phyloP scores from a whole-genome alignment of 768 basidiomycete genomes.

The Termitomyces sp. region DNA sequence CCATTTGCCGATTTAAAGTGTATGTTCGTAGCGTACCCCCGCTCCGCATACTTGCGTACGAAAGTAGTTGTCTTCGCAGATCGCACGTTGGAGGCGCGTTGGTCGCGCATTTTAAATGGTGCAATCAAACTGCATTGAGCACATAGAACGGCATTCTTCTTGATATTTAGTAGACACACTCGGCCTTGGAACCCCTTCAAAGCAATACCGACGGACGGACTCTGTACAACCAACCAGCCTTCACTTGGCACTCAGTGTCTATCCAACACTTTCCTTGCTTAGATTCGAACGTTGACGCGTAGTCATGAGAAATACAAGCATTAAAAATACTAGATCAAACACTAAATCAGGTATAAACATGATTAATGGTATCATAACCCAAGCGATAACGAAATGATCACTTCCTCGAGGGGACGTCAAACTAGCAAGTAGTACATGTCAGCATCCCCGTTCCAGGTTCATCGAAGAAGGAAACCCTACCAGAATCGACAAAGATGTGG shows the following conservation, averaged over 20 bases:
- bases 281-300: too few relatives aligned
- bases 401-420: neutral
- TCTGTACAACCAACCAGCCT: too few relatives aligned
- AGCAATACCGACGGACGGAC: neutral
- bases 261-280: too few relatives aligned
- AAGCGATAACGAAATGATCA: neutral
- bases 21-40: slow-evolving; percentile 46
- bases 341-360: neutral
- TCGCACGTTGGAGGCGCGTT: slow-evolving; percentile 80
- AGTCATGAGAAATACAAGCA: neutral
- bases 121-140: slow-evolving; percentile 86
- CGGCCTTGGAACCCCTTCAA: slow-evolving; percentile 35
- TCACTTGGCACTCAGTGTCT: too few relatives aligned
- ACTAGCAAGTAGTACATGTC: neutral
- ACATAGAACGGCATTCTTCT: slow-evolving; percentile 85
- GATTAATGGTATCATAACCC: neutral
- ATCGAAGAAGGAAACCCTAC: slow-evolving; percentile 23
- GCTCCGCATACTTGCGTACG: slow-evolving; percentile 78
- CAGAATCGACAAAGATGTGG: slow-evolving; percentile 57
- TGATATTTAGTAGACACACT: slow-evolving; percentile 73
- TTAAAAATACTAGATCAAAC: too few relatives aligned
- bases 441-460: neutral
- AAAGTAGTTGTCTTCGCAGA: slow-evolving; percentile 69
- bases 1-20: slow-evolving; percentile 50
- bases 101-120: slow-evolving; percentile 68